phyloP scores from a whole-genome alignment of 1,284 basidiomycete genomes.

The Abortiporus biennis region DNA sequence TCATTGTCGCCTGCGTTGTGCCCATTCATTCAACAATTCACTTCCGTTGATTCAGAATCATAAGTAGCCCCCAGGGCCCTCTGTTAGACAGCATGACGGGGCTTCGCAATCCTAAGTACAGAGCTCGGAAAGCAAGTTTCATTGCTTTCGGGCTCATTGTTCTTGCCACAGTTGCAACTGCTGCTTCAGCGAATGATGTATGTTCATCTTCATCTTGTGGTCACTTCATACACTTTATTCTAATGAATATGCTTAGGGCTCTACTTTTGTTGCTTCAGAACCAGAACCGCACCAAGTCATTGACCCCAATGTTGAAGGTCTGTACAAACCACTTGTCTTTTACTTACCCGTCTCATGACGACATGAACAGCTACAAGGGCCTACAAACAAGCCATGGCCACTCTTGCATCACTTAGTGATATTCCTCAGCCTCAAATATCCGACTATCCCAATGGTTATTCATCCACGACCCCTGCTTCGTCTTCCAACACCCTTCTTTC shows the following conservation, averaged over 20 bases:
- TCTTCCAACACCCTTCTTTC: constrained; percentile 50
- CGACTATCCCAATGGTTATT: constrained; percentile 32
- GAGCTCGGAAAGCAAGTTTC: constrained; percentile 21
- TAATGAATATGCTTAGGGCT: constrained; percentile 1
- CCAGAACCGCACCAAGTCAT: constrained; percentile 13
- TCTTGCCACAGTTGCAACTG: constrained; percentile 18
- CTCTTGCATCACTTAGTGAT: constrained; percentile 54
- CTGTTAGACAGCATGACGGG: too few species aligned
- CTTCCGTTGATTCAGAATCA: too few species aligned
- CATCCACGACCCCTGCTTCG: constrained; percentile 30
- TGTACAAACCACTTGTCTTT: not conserved
- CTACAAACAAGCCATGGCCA: constrained; percentile 63
- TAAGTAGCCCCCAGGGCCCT: too few species aligned
- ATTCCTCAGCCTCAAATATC: constrained; percentile 48
- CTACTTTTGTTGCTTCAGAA: not conserved
- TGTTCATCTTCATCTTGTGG: not conserved
- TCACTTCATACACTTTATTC: not conserved
- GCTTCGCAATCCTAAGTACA: constrained; percentile 9
- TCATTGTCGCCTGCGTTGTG: too few species aligned
- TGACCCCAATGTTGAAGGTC: constrained; percentile 22
- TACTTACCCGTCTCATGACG: not conserved
- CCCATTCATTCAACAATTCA: too few species aligned
- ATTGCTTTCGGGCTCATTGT: constrained; percentile 24
- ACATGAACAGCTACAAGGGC: constrained; percentile 58
- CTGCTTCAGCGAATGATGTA: constrained; percentile 12